Percentiles rank a stretch among this genome's conserved stretches.
These are phyloP conservation scores for Peltaster fructicola DNA, from an alignment of 2,329 filamentous ascomycete genomes.

Conservation along the genomic window DNA sequence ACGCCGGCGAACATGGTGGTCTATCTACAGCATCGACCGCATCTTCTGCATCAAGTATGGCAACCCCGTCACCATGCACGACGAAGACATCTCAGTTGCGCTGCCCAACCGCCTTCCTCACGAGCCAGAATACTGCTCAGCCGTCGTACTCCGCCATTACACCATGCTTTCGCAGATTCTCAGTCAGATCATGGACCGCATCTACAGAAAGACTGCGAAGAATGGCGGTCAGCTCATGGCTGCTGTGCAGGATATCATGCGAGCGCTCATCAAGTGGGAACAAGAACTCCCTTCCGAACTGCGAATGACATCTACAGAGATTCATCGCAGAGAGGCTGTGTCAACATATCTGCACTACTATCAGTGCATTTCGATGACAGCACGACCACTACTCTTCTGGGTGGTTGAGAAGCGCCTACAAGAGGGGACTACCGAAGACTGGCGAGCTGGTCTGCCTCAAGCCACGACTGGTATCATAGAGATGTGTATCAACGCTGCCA, in stretches of 20 bases:
- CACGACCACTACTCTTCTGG: slow-evolving; percentile 35
- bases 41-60: slow-evolving; percentile 37
- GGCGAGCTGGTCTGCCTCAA: slow-evolving; percentile 30
- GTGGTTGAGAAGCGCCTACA: slow-evolving; percentile 33
- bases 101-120: slow-evolving; percentile 20
- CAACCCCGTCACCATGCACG: slow-evolving; percentile 36
- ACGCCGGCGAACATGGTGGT: slow-evolving; percentile 38
- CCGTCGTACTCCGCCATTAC: slow-evolving; percentile 33
- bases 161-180: slow-evolving; percentile 36
- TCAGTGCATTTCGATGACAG: slow-evolving; percentile 41
- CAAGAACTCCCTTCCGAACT: slow-evolving; percentile 30
- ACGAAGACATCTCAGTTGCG: slow-evolving; percentile 34
- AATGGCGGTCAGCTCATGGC: slow-evolving; percentile 31
- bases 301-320: slow-evolving; percentile 23
- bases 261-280: slow-evolving; percentile 33
- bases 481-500: slow-evolving; percentile 34
- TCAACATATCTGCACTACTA: slow-evolving; percentile 38
- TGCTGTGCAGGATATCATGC: slow-evolving; percentile 34
- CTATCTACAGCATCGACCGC: slow-evolving; percentile 36
- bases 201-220: slow-evolving; percentile 32
- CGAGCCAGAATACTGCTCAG: slow-evolving; percentile 27
- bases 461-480: slow-evolving; percentile 35
- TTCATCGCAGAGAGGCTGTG: slow-evolving; percentile 35
- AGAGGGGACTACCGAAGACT: slow-evolving; percentile 21
- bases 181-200: slow-evolving; percentile 30